Evolutionary conservation across 805 yeast species (phyloP).

Genomic region (Candida railenensis): DNA sequence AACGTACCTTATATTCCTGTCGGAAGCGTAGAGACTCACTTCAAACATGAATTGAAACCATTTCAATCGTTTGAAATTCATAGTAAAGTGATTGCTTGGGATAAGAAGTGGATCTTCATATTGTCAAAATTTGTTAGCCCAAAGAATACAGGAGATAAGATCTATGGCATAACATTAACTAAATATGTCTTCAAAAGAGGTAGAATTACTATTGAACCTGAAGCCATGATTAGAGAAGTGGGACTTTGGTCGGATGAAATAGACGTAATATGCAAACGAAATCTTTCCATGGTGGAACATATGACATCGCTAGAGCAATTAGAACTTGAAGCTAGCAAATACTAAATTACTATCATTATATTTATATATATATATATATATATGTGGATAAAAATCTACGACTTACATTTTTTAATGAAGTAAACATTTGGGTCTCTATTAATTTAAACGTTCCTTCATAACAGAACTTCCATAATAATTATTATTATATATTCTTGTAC

Average conservation of each 20-base stretch:
- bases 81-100: slow-evolving; percentile 76
- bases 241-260: slow-evolving; percentile 57
- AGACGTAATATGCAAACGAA: slow-evolving; percentile 37
- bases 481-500: background rate
- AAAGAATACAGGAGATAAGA: slow-evolving; percentile 17
- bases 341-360: background rate
- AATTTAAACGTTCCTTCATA: no score
- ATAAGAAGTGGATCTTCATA: slow-evolving; percentile 80
- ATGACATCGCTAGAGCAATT: slow-evolving; percentile 34
- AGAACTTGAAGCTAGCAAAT: slow-evolving; percentile 19
- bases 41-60: slow-evolving; percentile 71
- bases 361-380: no score
- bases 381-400: no score
- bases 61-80: slow-evolving; percentile 56
- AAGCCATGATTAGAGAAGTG: slow-evolving; percentile 52
- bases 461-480: no score
- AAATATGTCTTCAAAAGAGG: slow-evolving; percentile 82
- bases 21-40: slow-evolving; percentile 66
- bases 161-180: slow-evolving; percentile 64
- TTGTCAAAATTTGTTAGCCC: slow-evolving; percentile 57
- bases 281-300: slow-evolving; percentile 38
- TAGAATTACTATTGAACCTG: slow-evolving; percentile 71
- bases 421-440: no score
- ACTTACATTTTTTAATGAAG: no score
- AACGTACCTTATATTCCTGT: slow-evolving; percentile 70